A percentile compares a stretch with the other conserved stretches of the same genome.
Conservation (phyloP, 139 green algal genomes). For the Chlamydomonas incerta region DNA sequence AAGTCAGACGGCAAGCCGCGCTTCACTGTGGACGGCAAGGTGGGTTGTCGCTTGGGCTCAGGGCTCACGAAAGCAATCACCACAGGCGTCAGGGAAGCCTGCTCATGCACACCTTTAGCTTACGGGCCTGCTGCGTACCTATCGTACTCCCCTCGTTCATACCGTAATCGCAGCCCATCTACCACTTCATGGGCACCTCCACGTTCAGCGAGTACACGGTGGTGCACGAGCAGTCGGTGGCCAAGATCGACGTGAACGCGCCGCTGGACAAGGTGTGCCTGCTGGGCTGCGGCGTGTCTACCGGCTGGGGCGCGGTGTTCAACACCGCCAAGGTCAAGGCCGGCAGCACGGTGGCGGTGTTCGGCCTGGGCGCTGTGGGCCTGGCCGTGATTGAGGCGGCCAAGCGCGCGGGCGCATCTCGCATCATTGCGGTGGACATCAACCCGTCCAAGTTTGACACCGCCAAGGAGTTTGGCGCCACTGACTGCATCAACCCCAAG, state of each 20-base stretch:
- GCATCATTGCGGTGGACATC: slow-evolving; percentile 95
- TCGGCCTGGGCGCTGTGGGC: slow-evolving; percentile 86
- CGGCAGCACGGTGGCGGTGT: slow-evolving; percentile 88
- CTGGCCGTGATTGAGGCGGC: slow-evolving; percentile 93
- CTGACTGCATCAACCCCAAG: slow-evolving; percentile 91
- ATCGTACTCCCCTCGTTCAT: not conserved
- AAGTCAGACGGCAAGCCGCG: slow-evolving; percentile 83
- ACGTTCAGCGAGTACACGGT: slow-evolving; percentile 99
- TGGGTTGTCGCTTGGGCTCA: slow-evolving; percentile 30
- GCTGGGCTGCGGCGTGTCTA: slow-evolving; percentile 91
- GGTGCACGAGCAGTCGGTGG: slow-evolving; percentile 90
- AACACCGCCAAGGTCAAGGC: slow-evolving; percentile 96
- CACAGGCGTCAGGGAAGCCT: too few species aligned
- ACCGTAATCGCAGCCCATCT: slow-evolving; percentile 92
- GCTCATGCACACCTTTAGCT: too few species aligned
- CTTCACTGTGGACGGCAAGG: slow-evolving; percentile 88
- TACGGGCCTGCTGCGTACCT: too few species aligned
- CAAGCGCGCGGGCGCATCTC: slow-evolving; percentile 75
- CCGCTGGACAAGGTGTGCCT: slow-evolving; percentile 90
- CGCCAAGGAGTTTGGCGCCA: slow-evolving; percentile 88
- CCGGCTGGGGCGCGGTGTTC: slow-evolving; percentile 94
- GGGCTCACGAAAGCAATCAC: too few species aligned
- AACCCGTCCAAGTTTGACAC: slow-evolving; percentile 90
- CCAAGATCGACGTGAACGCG: slow-evolving; percentile 71
- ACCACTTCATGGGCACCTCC: slow-evolving; percentile 99